phyloP scores from a whole-genome alignment of 768 basidiomycete genomes.

The Calvatia gigantea region DNA sequence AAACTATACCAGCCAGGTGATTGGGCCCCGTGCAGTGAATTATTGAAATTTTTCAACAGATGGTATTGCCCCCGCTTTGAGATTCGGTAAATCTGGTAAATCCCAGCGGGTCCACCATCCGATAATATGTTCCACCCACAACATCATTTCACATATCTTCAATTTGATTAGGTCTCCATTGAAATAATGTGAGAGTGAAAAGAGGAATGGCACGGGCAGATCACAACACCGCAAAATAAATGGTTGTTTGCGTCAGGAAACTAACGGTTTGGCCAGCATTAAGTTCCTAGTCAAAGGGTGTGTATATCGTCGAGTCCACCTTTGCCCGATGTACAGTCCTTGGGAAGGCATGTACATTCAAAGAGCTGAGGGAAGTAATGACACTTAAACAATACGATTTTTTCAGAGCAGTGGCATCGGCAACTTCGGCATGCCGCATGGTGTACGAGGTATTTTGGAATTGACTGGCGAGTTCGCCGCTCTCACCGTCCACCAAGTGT shows the following conservation, averaged over 20 bases:
- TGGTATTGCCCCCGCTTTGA: too few species aligned
- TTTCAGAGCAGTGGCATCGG: conserved; percentile 65
- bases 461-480: conserved; percentile 35
- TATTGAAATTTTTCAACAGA: too few species aligned
- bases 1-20: too few species aligned
- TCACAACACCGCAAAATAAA: conserved; percentile 46
- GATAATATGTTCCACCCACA: too few species aligned
- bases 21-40: too few species aligned
- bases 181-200: conserved; percentile 3
- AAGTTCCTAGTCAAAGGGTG: conserved; percentile 48
- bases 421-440: conserved; percentile 56
- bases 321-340: conserved; percentile 71
- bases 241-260: conserved; percentile 72
- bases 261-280: conserved; percentile 52
- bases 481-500: conserved; percentile 61
- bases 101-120: too few species aligned
- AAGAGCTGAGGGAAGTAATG: conserved; percentile 70
- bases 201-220: too few species aligned
- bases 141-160: too few species aligned
- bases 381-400: conserved; percentile 57
- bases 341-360: conserved; percentile 54
- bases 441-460: conserved; percentile 47
- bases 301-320: conserved; percentile 62
- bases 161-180: conserved; percentile 1
- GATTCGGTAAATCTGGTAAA: too few species aligned